A percentile compares a stretch with the other conserved stretches of the same genome.
Conservation (phyloP, 768 basidiomycete species). For the Boletus speciosus region DNA sequence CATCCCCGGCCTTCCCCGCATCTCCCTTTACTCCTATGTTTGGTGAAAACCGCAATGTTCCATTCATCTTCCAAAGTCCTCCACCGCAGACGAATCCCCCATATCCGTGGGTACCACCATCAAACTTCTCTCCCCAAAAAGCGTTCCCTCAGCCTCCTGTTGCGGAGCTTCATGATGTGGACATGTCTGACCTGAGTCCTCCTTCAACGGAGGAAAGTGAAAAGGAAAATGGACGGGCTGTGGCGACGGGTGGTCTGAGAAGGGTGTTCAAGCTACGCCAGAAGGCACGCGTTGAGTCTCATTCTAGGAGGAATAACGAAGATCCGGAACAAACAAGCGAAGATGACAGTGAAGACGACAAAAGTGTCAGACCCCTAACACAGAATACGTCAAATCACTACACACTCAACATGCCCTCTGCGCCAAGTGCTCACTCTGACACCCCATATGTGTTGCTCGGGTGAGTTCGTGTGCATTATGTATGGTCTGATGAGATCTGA, state of each 20-base stretch:
- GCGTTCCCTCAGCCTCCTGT: constrained; percentile 47
- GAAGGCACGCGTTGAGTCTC: constrained; percentile 38
- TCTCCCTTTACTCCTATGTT: constrained; percentile 48
- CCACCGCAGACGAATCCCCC: constrained; percentile 40
- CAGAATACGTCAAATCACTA: constrained; percentile 74
- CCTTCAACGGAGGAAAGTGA: constrained; percentile 43
- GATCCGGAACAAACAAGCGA: constrained; percentile 39
- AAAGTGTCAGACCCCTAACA: constrained; percentile 37
- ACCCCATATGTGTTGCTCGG: constrained; percentile 82
- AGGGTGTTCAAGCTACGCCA: constrained; percentile 64
- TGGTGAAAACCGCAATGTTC: constrained; percentile 62
- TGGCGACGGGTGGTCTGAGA: constrained; percentile 63
- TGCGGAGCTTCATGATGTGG: constrained; percentile 60
- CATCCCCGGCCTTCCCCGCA: constrained; percentile 33
- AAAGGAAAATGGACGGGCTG: constrained; percentile 40
- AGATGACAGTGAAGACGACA: constrained; percentile 48
- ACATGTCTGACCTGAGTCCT: constrained; percentile 73
- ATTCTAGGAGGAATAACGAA: constrained; percentile 20
- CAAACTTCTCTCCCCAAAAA: constrained; percentile 56
- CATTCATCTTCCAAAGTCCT: constrained; percentile 67
- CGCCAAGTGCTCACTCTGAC: constrained; percentile 54
- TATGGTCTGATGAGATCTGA: constrained; percentile 17
- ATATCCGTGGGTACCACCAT: constrained; percentile 66
- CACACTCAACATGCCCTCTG: constrained; percentile 74
- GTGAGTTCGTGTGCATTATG: constrained; percentile 41